phyloP scores from a whole-genome alignment of 208 protist genomes.

The Trypanosoma melophagium region DNA sequence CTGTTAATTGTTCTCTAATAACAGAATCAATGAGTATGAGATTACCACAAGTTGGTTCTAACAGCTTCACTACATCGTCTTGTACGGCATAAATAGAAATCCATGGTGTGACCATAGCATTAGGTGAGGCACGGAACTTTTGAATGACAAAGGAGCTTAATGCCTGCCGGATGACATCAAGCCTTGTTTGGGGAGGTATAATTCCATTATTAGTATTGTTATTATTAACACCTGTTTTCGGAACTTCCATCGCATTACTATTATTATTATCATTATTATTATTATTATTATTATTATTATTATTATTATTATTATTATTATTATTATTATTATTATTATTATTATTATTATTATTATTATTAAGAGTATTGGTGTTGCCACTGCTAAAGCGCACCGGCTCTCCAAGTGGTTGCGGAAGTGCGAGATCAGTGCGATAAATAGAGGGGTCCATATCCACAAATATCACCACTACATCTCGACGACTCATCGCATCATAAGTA shows the following conservation, averaged over 20 bases:
- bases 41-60: slow-evolving; percentile 21
- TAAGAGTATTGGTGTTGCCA: too few species aligned
- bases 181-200: slow-evolving; percentile 29
- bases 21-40: slow-evolving; percentile 7
- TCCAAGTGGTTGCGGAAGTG: slow-evolving; percentile 26
- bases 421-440: slow-evolving; percentile 38
- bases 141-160: slow-evolving; percentile 41
- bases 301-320: background rate
- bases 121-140: slow-evolving; percentile 36
- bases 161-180: slow-evolving; percentile 36
- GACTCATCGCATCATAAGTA: slow-evolving; percentile 28
- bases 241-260: background rate
- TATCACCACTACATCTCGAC: slow-evolving; percentile 44
- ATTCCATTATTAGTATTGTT: slow-evolving; percentile 2
- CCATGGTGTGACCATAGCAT: slow-evolving; percentile 19
- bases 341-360: too few species aligned
- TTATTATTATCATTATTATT: background rate
- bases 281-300: background rate
- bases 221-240: too few species aligned
- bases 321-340: too few species aligned
- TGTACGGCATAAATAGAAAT: slow-evolving; percentile 46
- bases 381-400: too few species aligned
- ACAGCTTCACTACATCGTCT: slow-evolving; percentile 29
- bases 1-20: slow-evolving; percentile 5
- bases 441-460: slow-evolving; percentile 51